phyloP scores from a whole-genome alignment of 495 filamentous ascomycete species.

The Hypoxylon fuscum region DNA sequence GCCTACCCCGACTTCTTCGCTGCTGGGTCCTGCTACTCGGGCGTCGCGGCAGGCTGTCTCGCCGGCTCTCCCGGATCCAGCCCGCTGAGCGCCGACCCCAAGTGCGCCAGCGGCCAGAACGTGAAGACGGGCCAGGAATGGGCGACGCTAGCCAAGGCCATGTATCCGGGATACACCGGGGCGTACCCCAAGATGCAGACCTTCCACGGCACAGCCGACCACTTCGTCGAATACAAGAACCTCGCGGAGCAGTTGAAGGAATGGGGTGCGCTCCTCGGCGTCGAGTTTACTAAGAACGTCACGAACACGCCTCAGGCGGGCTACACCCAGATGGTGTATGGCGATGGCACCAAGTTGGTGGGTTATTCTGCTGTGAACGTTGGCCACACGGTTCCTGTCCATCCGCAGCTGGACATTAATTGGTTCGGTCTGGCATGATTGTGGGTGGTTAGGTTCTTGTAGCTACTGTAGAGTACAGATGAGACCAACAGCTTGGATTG shows the following conservation, averaged over 20 bases:
- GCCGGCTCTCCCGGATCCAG: slow-evolving; percentile 47
- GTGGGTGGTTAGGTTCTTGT: slow-evolving; percentile 6
- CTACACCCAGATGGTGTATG: slow-evolving; percentile 57
- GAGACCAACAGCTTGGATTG: no score
- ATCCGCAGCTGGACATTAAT: slow-evolving; percentile 48
- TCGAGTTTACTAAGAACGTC: slow-evolving; percentile 42
- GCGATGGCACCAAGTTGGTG: slow-evolving; percentile 50
- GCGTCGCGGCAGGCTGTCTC: slow-evolving; percentile 51
- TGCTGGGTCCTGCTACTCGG: slow-evolving; percentile 52
- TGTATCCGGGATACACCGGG: slow-evolving; percentile 50
- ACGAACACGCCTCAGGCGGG: slow-evolving; percentile 47
- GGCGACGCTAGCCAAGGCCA: slow-evolving; percentile 41
- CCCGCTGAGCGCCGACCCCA: slow-evolving; percentile 51
- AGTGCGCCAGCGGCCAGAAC: slow-evolving; percentile 48
- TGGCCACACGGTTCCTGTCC: slow-evolving; percentile 58
- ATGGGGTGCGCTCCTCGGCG: slow-evolving; percentile 49
- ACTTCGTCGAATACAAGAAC: slow-evolving; percentile 46
- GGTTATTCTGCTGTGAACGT: slow-evolving; percentile 56
- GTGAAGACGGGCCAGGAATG: slow-evolving; percentile 48
- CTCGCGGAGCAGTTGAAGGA: slow-evolving; percentile 58
- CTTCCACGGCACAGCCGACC: slow-evolving; percentile 49
- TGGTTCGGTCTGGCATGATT: slow-evolving; percentile 51
- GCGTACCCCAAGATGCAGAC: slow-evolving; percentile 51
- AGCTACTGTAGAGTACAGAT: slow-evolving; percentile 7
- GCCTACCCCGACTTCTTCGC: slow-evolving; percentile 53